These are phyloP conservation scores for Kalaharituber pfeilii DNA, from an alignment of 2,329 filamentous ascomycete species.

Conservation along the genomic window DNA sequence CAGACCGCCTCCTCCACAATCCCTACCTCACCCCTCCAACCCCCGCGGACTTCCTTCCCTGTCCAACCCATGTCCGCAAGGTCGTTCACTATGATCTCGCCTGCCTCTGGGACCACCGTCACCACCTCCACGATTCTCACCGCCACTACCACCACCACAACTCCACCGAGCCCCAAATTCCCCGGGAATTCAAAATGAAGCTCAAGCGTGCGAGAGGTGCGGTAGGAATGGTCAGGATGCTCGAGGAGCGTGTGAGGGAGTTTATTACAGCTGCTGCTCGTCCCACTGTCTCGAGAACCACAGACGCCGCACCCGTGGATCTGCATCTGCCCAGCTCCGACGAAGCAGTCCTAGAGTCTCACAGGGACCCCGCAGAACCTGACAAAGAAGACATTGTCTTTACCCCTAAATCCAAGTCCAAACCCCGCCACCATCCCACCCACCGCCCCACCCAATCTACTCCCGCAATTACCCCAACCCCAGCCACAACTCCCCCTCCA, in stretches of 20 bases:
- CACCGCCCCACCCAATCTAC: no score
- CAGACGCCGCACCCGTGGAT: background rate
- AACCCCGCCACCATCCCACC: no score
- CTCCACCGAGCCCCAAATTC: slow-evolving; percentile 33
- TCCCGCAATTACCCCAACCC: no score
- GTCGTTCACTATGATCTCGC: slow-evolving; percentile 79
- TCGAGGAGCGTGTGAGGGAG: slow-evolving; percentile 67
- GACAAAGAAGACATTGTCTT: slow-evolving; percentile 69
- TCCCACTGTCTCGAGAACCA: no score
- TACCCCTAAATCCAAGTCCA: slow-evolving; percentile 30
- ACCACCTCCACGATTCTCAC: no score
- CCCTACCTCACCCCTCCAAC: slow-evolving; percentile 71
- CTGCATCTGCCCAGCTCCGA: slow-evolving; percentile 16
- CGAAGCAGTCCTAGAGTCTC: slow-evolving; percentile 30
- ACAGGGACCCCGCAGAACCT: slow-evolving; percentile 33
- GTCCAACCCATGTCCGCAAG: slow-evolving; percentile 61
- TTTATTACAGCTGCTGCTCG: slow-evolving; percentile 44
- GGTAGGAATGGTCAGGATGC: slow-evolving; percentile 58
- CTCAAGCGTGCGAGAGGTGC: slow-evolving; percentile 57
- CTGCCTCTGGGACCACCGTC: slow-evolving; percentile 55
- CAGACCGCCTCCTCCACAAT: slow-evolving; percentile 72
- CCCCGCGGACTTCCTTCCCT: slow-evolving; percentile 65
- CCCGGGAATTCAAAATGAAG: slow-evolving; percentile 61
- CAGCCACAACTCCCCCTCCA: background rate
- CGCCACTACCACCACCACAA: slow-evolving; percentile 20